Percentiles rank a stretch among this genome's conserved stretches.
Evolutionary conservation across 225 moss, liverwort and hornwort species (phyloP).

Genomic region (Ulota crispa): DNA sequence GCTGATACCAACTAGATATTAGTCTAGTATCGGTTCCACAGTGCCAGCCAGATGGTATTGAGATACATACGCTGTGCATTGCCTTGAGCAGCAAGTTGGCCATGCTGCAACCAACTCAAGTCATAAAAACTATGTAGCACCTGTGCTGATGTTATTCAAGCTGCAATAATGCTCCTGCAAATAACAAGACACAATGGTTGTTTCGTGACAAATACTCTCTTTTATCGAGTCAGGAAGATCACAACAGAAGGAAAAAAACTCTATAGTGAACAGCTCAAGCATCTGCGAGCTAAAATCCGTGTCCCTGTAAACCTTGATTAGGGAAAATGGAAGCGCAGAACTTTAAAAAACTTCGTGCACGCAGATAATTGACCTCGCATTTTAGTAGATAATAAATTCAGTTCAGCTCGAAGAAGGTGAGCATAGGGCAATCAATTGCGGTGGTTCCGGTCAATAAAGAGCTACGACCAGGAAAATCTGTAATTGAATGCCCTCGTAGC

Average conservation of each 20-base stretch:
- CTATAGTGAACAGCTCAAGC: not conserved
- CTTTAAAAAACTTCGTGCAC: not conserved
- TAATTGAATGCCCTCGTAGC: conserved; percentile 1
- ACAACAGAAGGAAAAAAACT: not conserved
- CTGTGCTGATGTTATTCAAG: not conserved
- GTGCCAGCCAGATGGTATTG: not conserved
- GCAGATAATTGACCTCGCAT: not conserved
- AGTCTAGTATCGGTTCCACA: not conserved
- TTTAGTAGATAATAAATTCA: not conserved
- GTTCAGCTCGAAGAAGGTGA: not conserved
- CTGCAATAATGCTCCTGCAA: not conserved
- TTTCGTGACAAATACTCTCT: not conserved
- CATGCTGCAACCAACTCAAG: not conserved
- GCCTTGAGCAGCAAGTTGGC: not conserved
- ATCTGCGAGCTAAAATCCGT: not conserved
- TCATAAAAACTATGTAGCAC: not conserved
- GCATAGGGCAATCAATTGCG: not conserved
- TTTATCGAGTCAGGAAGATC: not conserved
- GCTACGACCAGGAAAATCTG: not conserved
- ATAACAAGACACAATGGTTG: not conserved
- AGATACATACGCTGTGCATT: not conserved
- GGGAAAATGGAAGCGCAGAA: not conserved
- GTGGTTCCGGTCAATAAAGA: not conserved
- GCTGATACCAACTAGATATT: not conserved
- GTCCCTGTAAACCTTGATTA: not conserved